These are phyloP conservation scores for Lippia alba DNA, from an alignment of 305 asterid species.

Conservation along the genomic window DNA sequence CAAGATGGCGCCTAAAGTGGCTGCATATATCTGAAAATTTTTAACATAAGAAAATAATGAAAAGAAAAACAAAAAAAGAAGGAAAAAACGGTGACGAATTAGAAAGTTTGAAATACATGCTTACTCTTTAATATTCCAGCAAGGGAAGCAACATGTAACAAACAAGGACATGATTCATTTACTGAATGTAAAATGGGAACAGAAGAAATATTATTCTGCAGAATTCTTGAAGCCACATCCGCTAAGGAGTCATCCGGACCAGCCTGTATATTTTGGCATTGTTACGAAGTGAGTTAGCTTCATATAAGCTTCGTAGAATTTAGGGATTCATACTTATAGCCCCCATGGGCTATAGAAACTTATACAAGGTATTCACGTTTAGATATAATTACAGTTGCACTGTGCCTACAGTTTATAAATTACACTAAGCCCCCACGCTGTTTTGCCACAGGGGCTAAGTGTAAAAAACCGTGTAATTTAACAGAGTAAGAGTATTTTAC, in stretches of 20 bases:
- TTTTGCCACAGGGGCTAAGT: too few relatives aligned
- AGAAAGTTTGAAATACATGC: constrained; percentile 19
- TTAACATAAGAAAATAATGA: constrained; percentile 10
- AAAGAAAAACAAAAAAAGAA: constrained; percentile 19
- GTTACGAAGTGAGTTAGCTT: neutral
- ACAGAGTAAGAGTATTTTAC: constrained; percentile 41
- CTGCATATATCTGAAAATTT: constrained; percentile 59
- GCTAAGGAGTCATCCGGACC: constrained; percentile 75
- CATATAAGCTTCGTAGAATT: neutral
- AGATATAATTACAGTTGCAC: too few relatives aligned
- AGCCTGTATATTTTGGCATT: constrained; percentile 49
- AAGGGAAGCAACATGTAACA: constrained; percentile 66
- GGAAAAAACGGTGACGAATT: constrained; percentile 3
- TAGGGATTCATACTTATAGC: too few relatives aligned
- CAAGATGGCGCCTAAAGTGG: constrained; percentile 54
- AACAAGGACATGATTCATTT: constrained; percentile 51
- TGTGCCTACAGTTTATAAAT: too few relatives aligned
- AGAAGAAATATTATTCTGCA: constrained; percentile 63
- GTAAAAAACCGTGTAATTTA: neutral
- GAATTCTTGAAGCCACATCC: constrained; percentile 54
- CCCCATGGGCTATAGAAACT: too few relatives aligned
- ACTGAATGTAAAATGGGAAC: constrained; percentile 60
- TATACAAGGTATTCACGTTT: too few relatives aligned
- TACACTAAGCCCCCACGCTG: too few relatives aligned
- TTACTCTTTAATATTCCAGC: constrained; percentile 58